Evolutionary conservation across 306 rosid genomes (phyloP).

Genomic region (Castanea sativa): DNA sequence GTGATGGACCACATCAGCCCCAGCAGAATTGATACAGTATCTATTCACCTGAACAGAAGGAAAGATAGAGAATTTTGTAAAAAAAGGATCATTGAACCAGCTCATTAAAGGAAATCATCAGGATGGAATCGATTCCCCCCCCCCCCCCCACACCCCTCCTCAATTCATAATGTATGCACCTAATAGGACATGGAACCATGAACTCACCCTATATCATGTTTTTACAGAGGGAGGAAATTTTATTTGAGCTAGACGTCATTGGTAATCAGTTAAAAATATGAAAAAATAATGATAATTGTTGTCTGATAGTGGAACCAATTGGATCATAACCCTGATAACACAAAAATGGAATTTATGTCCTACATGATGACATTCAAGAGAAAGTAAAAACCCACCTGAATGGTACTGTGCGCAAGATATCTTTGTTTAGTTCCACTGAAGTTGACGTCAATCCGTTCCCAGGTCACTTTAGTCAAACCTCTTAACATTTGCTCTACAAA

Average conservation of each 20-base stretch:
- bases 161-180: neutral
- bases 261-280: neutral
- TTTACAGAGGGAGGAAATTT: neutral
- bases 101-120: neutral
- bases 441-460: constrained; percentile 87
- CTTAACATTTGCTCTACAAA: constrained; percentile 76
- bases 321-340: neutral
- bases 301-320: neutral
- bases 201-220: neutral
- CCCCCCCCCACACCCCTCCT: too few species aligned
- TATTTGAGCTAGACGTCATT: neutral
- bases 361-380: constrained; percentile 7
- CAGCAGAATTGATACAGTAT: constrained; percentile 52
- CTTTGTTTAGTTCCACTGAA: constrained; percentile 64
- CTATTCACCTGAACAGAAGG: constrained; percentile 53
- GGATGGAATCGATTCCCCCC: neutral
- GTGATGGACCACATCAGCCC: constrained; percentile 80
- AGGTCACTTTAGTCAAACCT: constrained; percentile 62
- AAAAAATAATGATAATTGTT: neutral
- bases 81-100: neutral
- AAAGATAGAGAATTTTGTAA: neutral
- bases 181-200: neutral
- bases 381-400: constrained; percentile 58
- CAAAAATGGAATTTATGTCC: neutral
- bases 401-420: constrained; percentile 67